Evolutionary conservation across 176 grass and related monocot genomes (phyloP).

Genomic region (Chrysopogon serrulatus): DNA sequence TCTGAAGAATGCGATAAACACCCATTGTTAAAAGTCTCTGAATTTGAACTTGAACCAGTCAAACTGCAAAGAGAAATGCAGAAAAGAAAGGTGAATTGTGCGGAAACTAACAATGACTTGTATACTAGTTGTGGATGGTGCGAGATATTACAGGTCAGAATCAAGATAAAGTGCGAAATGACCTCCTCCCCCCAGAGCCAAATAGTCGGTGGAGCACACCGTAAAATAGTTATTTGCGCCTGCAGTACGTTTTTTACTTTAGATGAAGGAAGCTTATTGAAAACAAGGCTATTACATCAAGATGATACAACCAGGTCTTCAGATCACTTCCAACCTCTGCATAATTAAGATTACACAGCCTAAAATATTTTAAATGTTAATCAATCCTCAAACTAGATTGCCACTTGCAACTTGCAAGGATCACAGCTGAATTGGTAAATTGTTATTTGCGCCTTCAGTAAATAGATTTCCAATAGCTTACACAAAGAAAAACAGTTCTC

Average conservation of each 20-base stretch:
- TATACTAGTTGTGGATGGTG: background rate
- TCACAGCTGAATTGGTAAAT: too few species aligned
- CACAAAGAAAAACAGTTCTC: background rate
- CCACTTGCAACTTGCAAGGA: too few species aligned
- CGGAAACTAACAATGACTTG: background rate
- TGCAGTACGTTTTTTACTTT: conserved; percentile 19
- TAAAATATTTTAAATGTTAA: background rate
- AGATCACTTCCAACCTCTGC: background rate
- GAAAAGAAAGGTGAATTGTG: background rate
- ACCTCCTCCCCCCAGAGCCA: conserved; percentile 89
- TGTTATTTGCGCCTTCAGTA: conserved; percentile 75
- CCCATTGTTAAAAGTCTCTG: conserved; percentile 89
- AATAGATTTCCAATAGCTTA: conserved; percentile 1
- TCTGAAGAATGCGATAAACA: conserved; percentile 75
- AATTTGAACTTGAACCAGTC: conserved; percentile 84
- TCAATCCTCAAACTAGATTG: background rate
- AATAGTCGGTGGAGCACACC: conserved; percentile 73
- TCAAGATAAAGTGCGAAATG: conserved; percentile 98
- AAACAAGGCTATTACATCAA: background rate
- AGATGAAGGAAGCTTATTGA: background rate
- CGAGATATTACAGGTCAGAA: conserved; percentile 63
- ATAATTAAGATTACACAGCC: background rate
- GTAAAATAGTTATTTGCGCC: conserved; percentile 98
- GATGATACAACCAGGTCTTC: background rate
- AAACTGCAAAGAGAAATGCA: conserved; percentile 50